phyloP scores from a whole-genome alignment of 177 flowering plant species.

The Vitis hybrid region DNA sequence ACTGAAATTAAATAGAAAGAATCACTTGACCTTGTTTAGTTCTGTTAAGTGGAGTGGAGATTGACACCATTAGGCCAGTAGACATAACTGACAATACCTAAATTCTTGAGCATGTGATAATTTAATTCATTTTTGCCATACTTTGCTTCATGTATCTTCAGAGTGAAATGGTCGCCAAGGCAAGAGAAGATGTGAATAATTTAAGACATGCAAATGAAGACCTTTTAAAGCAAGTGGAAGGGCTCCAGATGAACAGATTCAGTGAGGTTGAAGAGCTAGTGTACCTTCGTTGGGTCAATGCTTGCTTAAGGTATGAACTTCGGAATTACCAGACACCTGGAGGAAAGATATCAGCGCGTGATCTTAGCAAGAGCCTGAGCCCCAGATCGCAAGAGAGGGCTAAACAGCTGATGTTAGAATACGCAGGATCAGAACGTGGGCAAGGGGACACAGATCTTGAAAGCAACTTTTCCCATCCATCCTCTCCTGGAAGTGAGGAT shows the following conservation, averaged over 20 bases:
- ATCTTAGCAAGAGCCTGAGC: constrained; percentile 83
- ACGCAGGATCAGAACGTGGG: constrained; percentile 94
- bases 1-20: background rate
- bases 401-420: constrained; percentile 87
- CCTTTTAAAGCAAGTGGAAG: constrained; percentile 92
- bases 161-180: constrained; percentile 83
- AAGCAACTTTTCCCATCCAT: constrained; percentile 81
- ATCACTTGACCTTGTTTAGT: background rate
- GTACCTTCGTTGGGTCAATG: constrained; percentile 99
- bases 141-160: constrained; percentile 28
- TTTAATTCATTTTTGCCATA: background rate
- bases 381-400: constrained; percentile 91
- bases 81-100: background rate
- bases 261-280: constrained; percentile 99
- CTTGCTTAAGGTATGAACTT: constrained; percentile 90
- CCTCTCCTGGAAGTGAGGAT: constrained; percentile 95
- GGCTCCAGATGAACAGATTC: constrained; percentile 93
- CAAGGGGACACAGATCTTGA: constrained; percentile 96
- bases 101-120: background rate
- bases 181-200: constrained; percentile 72
- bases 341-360: constrained; percentile 92
- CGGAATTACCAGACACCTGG: constrained; percentile 79
- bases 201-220: constrained; percentile 85
- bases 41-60: too few relatives aligned
- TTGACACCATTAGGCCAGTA: too few relatives aligned